Base-by-base conservation (phyloP, 1,284 basidiomycete genomes). In the Polyporus tsugae region DNA sequence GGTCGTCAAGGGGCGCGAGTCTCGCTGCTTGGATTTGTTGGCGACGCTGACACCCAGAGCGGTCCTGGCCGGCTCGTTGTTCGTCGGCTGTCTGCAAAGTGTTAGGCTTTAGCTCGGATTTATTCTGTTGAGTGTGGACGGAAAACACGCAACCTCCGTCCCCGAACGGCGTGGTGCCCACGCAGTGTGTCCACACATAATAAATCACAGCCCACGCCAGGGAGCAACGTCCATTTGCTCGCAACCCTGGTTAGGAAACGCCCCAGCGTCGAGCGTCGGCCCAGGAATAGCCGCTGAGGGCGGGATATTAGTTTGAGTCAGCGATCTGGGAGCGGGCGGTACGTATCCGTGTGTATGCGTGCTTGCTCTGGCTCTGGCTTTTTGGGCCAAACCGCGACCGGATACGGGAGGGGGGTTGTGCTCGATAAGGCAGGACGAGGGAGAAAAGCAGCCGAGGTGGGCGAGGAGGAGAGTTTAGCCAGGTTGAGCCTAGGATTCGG, bases 261-360 rank as follows among this genome's bases (percentile, higher is more conserved):
- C 22, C 11, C 46, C 46, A 46, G 63, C 58, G 63, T 67, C 63
- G 60, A 59, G 64, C 64, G 66, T 67, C 66, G 64, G 71, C 41
- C 65, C 49, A 64, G 42, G 60, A 62, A 67, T 72, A 69, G 71
- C 69, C 69, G 69, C 71, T 55, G 49, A 39, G 4, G 71, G 71
- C 71, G 68, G 71, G 69, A 72, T 65, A 72, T 72, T 68, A 39
- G 71, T 68, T 57, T 70, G 71, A 72, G 69, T 72, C 71, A 69
- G 64, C 68, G 68, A 66, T 57, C 66, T 72, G 66, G 36, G 66
- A 52, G 66, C 62, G 66, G 57, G 70, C 53, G 67, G 65, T 58
- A 59, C 41, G 67, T 59, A 46, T 64, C 41, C 17, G n/a, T 44
- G 42, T 53, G 66, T 70, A 66, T 68, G 68, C 68, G 67, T 55